These are phyloP conservation scores for Rhizopogon vinicolor DNA, from an alignment of 768 basidiomycete species.

Conservation along the genomic window DNA sequence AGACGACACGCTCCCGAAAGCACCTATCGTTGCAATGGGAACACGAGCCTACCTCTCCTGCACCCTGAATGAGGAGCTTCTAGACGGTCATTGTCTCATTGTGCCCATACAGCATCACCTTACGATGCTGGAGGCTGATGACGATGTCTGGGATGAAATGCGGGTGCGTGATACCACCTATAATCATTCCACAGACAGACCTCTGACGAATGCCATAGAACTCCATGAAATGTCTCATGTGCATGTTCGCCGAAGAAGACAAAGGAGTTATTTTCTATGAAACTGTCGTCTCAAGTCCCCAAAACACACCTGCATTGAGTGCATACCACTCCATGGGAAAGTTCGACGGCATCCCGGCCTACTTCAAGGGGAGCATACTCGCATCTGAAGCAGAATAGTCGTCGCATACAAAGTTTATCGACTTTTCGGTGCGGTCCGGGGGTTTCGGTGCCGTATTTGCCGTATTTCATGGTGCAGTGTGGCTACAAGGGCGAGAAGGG, in stretches of 20 bases:
- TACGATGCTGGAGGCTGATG: slow-evolving; percentile 88
- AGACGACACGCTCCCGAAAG: slow-evolving; percentile 85
- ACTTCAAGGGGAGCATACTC: slow-evolving; percentile 86
- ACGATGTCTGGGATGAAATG: slow-evolving; percentile 98
- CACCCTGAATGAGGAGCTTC: slow-evolving; percentile 85
- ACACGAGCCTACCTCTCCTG: slow-evolving; percentile 90
- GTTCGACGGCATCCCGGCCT: slow-evolving; percentile 85
- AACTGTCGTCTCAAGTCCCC: slow-evolving; percentile 88
- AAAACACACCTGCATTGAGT: slow-evolving; percentile 90
- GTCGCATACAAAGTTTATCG: slow-evolving; percentile 96
- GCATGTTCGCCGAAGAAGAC: slow-evolving; percentile 89
- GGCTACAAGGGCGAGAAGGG: slow-evolving; percentile 98
- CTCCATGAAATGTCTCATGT: slow-evolving; percentile 91
- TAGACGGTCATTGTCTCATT: slow-evolving; percentile 89
- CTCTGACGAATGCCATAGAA: slow-evolving; percentile 35
- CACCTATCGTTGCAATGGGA: slow-evolving; percentile 86
- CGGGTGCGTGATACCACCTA: slow-evolving; percentile 47
- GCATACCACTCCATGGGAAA: slow-evolving; percentile 87
- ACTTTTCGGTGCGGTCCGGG: slow-evolving; percentile 85
- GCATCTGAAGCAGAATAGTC: slow-evolving; percentile 97
- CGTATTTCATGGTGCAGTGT: slow-evolving; percentile 99
- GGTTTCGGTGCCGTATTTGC: slow-evolving; percentile 96
- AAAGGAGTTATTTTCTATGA: slow-evolving; percentile 96
- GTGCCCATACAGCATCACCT: slow-evolving; percentile 95
- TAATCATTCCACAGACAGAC: background rate